Evolutionary conservation across 768 basidiomycete species (phyloP).

Genomic region (Kwoniella botswanensis): DNA sequence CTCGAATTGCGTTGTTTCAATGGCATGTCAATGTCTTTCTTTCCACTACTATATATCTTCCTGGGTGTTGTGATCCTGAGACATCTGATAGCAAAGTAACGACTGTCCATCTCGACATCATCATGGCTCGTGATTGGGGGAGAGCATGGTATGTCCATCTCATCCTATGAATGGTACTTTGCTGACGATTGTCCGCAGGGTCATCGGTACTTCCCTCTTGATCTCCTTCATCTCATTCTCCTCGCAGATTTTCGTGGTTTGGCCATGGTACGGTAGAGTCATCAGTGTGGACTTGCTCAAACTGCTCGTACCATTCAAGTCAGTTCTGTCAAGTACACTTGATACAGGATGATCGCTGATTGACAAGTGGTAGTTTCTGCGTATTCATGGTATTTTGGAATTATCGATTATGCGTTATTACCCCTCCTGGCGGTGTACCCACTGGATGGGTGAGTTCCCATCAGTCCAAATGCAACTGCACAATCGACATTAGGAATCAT

Average conservation of each 20-base stretch:
- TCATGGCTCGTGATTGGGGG: conserved; percentile 12
- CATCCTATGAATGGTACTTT: neutral
- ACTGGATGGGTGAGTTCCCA: conserved; percentile 68
- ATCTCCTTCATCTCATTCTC: conserved; percentile 81
- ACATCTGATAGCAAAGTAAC: neutral
- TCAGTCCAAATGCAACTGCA: too few species aligned
- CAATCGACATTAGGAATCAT: too few species aligned
- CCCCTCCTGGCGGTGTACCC: conserved; percentile 85
- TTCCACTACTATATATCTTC: neutral
- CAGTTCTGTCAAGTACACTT: conserved; percentile 54
- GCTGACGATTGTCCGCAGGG: conserved; percentile 43
- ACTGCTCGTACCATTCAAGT: conserved; percentile 92
- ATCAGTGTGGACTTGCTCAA: conserved; percentile 74
- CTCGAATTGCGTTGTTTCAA: neutral
- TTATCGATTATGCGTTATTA: conserved; percentile 80
- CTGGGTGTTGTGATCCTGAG: neutral
- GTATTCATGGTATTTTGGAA: conserved; percentile 83
- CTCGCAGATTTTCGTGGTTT: conserved; percentile 84
- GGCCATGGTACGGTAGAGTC: conserved; percentile 87
- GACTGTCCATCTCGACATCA: neutral
- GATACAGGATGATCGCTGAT: too few species aligned
- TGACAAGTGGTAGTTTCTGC: conserved; percentile 64
- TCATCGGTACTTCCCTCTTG: conserved; percentile 54
- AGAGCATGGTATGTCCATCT: conserved; percentile 1
- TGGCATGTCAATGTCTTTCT: neutral